phyloP scores from a whole-genome alignment of 371 early-diverging fungal genomes.

The Gilbertella persicaria region DNA sequence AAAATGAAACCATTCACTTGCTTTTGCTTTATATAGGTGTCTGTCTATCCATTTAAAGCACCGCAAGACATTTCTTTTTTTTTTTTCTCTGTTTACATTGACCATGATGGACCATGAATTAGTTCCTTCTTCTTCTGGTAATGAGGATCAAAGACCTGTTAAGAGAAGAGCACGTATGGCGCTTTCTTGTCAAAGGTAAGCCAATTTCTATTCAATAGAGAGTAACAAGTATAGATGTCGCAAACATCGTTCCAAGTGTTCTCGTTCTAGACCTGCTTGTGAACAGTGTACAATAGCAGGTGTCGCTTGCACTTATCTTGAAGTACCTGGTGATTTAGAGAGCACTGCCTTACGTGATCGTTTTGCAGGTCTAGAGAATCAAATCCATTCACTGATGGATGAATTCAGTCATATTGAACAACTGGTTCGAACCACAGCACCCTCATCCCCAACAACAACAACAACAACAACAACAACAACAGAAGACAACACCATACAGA shows the following conservation, averaged over 20 bases:
- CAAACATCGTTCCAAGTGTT: slow-evolving; percentile 49
- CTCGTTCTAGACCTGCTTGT: slow-evolving; percentile 42
- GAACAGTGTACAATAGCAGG: slow-evolving; percentile 40
- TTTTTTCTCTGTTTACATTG: slow-evolving; percentile 4
- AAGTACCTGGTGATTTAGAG: slow-evolving; percentile 49
- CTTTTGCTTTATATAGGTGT: background rate
- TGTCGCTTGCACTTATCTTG: slow-evolving; percentile 37
- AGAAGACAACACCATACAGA: slow-evolving; percentile 15
- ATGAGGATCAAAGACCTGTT: slow-evolving; percentile 13
- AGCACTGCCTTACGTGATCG: slow-evolving; percentile 50
- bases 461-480: slow-evolving; percentile 1
- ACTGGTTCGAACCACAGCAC: slow-evolving; percentile 11
- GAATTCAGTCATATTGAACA: slow-evolving; percentile 42
- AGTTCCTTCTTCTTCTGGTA: background rate
- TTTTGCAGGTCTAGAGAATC: slow-evolving; percentile 44
- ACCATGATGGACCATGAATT: slow-evolving; percentile 9
- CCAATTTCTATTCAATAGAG: background rate
- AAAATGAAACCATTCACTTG: background rate
- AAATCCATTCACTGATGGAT: slow-evolving; percentile 39
- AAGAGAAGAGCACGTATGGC: slow-evolving; percentile 46
- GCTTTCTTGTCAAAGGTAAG: slow-evolving; percentile 51
- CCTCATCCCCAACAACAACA: background rate
- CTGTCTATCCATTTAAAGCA: background rate
- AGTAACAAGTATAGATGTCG: slow-evolving; percentile 32
- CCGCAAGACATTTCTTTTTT: background rate